Conservation (phyloP, 345 rosid genomes). For the rapeseed (Brassica napus) region Da-Ae NC_063435.1:11800501-11801000, state of each 20-base stretch:
- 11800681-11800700: slow-evolving; percentile 68
- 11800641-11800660: slow-evolving; percentile 64
- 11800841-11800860: slow-evolving; percentile 78
- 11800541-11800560: slow-evolving; percentile 30
- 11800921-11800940: slow-evolving; percentile 48
- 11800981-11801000: slow-evolving; percentile 51
- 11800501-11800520: not conserved
- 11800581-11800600: slow-evolving; percentile 54
- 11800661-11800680: slow-evolving; percentile 69
- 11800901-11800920: slow-evolving; percentile 70
- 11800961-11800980: slow-evolving; percentile 51
- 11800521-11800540: slow-evolving; percentile 1
- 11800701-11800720: slow-evolving; percentile 35
- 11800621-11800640: slow-evolving; percentile 35
- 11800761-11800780: slow-evolving; percentile 55
- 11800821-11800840: slow-evolving; percentile 24
- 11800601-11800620: slow-evolving; percentile 47
- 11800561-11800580: slow-evolving; percentile 47
- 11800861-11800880: slow-evolving; percentile 58
- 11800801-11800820: slow-evolving; percentile 73
- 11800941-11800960: slow-evolving; percentile 54
- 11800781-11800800: slow-evolving; percentile 70
- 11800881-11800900: slow-evolving; percentile 84
- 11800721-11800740: slow-evolving; percentile 49
- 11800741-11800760: slow-evolving; percentile 82